Conservation (phyloP, 75 land plant species). For the Cupressus sempervirens region DNA sequence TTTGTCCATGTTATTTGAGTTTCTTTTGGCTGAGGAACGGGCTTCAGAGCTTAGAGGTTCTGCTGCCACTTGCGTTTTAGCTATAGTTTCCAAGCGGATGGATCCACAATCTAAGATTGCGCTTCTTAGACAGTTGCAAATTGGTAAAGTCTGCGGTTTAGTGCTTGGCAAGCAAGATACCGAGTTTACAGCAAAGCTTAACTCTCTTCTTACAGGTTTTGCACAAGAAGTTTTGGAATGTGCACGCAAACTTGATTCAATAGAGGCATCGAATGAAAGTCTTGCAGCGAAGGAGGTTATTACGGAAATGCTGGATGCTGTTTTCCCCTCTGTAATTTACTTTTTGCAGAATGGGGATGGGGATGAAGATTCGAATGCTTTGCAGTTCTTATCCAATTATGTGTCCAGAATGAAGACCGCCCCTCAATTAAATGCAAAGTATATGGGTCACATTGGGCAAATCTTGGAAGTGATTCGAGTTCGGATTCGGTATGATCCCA, state of each 20-base stretch:
- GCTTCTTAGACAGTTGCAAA: constrained; percentile 61
- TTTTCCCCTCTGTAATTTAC: constrained; percentile 85
- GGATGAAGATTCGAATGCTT: constrained; percentile 52
- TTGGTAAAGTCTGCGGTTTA: constrained; percentile 56
- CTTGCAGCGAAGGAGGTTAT: constrained; percentile 21
- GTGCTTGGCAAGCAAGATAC: constrained; percentile 53
- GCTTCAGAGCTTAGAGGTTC: constrained; percentile 60
- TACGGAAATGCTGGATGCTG: constrained; percentile 71
- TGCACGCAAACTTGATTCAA: constrained; percentile 51
- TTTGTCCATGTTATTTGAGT: constrained; percentile 72
- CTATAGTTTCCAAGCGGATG: constrained; percentile 89
- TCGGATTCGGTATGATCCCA: constrained; percentile 67
- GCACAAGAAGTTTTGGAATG: constrained; percentile 85
- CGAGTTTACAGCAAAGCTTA: constrained; percentile 56
- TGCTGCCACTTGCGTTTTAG: constrained; percentile 74
- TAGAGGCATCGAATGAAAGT: constrained; percentile 28
- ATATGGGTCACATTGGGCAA: constrained; percentile 56
- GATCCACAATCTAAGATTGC: constrained; percentile 67
- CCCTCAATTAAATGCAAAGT: constrained; percentile 51
- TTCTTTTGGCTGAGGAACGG: constrained; percentile 44
- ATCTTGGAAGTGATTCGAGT: constrained; percentile 65
- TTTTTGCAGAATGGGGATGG: constrained; percentile 75
- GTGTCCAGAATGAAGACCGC: constrained; percentile 65
- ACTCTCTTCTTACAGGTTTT: constrained; percentile 67
- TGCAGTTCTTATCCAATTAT: constrained; percentile 76